phyloP scores from a whole-genome alignment of 1,284 basidiomycete species.

The Melampsora medusae region DNA sequence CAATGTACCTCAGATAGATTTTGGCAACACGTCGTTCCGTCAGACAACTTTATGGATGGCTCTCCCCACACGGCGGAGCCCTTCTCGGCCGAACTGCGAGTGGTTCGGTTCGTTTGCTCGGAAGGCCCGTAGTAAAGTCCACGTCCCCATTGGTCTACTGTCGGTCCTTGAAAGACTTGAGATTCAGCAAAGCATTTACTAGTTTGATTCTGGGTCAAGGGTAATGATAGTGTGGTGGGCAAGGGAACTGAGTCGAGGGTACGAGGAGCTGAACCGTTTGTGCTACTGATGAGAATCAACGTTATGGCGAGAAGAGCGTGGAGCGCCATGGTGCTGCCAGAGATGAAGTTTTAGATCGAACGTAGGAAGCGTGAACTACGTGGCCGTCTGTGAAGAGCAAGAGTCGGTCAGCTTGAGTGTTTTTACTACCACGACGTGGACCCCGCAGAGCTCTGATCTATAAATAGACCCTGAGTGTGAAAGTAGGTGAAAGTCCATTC shows the following conservation, averaged over 20 bases:
- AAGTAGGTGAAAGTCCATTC: too few relatives aligned
- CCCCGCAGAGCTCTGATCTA: too few relatives aligned
- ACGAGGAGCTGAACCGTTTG: neutral
- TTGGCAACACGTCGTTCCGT: conserved; percentile 27
- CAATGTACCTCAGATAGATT: conserved; percentile 11
- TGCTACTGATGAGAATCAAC: neutral
- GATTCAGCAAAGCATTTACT: conserved; percentile 8
- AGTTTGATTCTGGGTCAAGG: neutral
- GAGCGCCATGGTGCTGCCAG: neutral
- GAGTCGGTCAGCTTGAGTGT: too few relatives aligned
- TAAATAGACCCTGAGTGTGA: too few relatives aligned
- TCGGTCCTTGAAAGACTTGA: conserved; percentile 19
- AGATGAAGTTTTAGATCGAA: too few relatives aligned
- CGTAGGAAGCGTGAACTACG: too few relatives aligned
- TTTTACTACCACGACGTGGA: too few relatives aligned
- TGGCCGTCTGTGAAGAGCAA: too few relatives aligned
- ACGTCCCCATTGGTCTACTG: conserved; percentile 15
- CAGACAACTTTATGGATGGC: conserved; percentile 21
- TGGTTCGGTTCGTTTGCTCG: conserved; percentile 6
- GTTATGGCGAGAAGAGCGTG: neutral
- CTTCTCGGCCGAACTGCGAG: neutral
- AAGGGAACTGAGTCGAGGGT: conserved; percentile 10
- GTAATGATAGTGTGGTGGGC: conserved; percentile 24
- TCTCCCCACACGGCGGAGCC: conserved; percentile 18
- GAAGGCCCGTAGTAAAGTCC: conserved; percentile 18